Conservation (phyloP, 768 basidiomycete species). For the Tricholoma matsutake region DNA sequence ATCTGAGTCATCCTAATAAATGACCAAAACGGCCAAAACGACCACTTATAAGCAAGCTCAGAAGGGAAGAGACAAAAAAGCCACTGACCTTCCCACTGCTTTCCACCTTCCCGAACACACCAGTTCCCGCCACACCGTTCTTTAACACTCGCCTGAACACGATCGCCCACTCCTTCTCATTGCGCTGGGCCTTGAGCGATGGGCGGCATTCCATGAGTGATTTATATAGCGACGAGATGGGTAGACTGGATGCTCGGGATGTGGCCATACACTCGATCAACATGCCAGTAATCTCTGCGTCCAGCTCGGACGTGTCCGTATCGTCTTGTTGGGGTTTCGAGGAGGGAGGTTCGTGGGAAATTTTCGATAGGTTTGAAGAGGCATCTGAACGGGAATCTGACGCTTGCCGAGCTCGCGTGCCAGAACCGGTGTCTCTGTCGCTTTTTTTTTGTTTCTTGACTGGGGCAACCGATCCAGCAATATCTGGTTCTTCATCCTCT, state of each 20-base stretch:
- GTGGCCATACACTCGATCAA: conserved; percentile 68
- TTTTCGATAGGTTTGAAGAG: background rate
- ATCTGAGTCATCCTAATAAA: conserved; percentile 44
- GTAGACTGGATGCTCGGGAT: conserved; percentile 67
- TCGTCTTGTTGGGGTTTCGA: conserved; percentile 1
- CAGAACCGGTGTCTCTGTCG: conserved; percentile 2
- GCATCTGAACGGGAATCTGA: background rate
- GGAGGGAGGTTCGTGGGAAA: background rate
- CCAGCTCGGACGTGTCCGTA: conserved; percentile 7
- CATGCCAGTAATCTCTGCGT: conserved; percentile 55
- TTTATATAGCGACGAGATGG: conserved; percentile 50
- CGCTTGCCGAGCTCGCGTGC: background rate
- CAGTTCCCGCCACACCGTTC: conserved; percentile 43
- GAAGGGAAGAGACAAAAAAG: conserved; percentile 5
- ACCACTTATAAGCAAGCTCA: background rate
- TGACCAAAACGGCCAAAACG: background rate
- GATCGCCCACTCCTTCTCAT: conserved; percentile 45
- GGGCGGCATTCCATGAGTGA: conserved; percentile 53
- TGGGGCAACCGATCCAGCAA: conserved; percentile 11
- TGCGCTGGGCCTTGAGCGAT: conserved; percentile 38
- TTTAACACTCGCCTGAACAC: conserved; percentile 51
- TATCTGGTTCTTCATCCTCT: conserved; percentile 11
- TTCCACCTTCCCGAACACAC: conserved; percentile 73
- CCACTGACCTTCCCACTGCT: conserved; percentile 54
- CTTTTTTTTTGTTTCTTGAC: conserved; percentile 23